A percentile compares a stretch with the other conserved stretches of the same genome.
Evolutionary conservation across 805 yeast species (phyloP).

Genomic region (Blastobotrys attinorum): DNA sequence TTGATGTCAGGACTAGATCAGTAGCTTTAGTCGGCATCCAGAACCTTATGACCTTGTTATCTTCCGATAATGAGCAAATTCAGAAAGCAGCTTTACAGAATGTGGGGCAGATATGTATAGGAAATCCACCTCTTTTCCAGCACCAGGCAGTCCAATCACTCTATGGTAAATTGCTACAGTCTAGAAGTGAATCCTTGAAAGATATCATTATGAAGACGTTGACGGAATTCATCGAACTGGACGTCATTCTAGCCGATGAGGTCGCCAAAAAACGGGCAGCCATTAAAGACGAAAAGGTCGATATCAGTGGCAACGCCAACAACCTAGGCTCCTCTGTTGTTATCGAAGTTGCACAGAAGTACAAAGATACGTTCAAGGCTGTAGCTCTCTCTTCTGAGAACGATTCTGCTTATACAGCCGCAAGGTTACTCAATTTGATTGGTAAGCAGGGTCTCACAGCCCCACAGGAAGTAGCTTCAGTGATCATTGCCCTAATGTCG

Average conservation of each 20-base stretch:
- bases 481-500: constrained; percentile 61
- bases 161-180: constrained; percentile 45
- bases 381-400: constrained; percentile 42
- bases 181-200: constrained; percentile 35
- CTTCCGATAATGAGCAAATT: constrained; percentile 28
- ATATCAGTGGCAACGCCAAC: neutral
- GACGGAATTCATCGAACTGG: constrained; percentile 42
- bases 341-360: constrained; percentile 62
- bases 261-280: neutral
- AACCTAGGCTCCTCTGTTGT: constrained; percentile 29
- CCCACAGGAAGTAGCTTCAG: constrained; percentile 62
- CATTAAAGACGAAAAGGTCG: constrained; percentile 2
- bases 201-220: constrained; percentile 51
- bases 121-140: constrained; percentile 60
- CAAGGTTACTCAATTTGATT: constrained; percentile 47
- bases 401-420: constrained; percentile 42
- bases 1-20: neutral
- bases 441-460: constrained; percentile 63
- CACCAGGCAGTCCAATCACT: constrained; percentile 45
- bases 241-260: constrained; percentile 11
- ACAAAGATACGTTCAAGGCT: constrained; percentile 38
- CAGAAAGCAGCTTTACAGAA: constrained; percentile 49
- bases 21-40: constrained; percentile 39
- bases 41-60: constrained; percentile 49
- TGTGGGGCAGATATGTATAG: constrained; percentile 49